Conservation (phyloP, 1,284 basidiomycete species). For the Apiotrichum brassicae region DNA sequence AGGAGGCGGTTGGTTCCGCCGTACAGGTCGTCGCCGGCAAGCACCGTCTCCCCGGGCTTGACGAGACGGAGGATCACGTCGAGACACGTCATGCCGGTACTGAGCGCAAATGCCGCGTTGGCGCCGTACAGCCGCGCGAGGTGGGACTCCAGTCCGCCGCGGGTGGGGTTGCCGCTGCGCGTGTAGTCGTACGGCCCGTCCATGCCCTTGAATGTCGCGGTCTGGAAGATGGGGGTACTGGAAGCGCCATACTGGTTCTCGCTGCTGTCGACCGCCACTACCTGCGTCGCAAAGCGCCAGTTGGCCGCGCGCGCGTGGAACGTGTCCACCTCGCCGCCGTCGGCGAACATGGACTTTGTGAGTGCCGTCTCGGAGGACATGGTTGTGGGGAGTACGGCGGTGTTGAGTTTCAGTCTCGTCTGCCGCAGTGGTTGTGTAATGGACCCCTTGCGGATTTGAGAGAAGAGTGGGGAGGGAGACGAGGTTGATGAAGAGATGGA, state of each 20-base stretch:
- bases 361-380: constrained; percentile 1
- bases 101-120: constrained; percentile 78
- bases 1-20: constrained; percentile 96
- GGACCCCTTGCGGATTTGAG: too few relatives aligned
- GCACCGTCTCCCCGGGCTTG: constrained; percentile 88
- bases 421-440: too few relatives aligned
- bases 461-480: too few relatives aligned
- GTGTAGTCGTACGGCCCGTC: constrained; percentile 83
- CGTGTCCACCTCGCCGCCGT: constrained; percentile 26
- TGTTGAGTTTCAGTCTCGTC: too few relatives aligned
- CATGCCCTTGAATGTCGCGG: constrained; percentile 95
- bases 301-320: constrained; percentile 29
- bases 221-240: constrained; percentile 95
- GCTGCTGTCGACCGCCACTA: constrained; percentile 77
- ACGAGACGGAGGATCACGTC: constrained; percentile 91
- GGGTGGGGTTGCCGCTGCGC: constrained; percentile 91
- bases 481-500: too few relatives aligned
- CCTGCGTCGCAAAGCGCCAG: constrained; percentile 43
- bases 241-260: constrained; percentile 96
- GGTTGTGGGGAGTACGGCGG: too few relatives aligned
- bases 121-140: constrained; percentile 91
- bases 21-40: constrained; percentile 96
- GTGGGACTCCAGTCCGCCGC: constrained; percentile 91
- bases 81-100: constrained; percentile 96
- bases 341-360: constrained; percentile 29